Percentiles rank a stretch among this genome's conserved stretches.
Conservation (phyloP, 352 stramenopile species). For the Phytophthora litchii region DNA sequence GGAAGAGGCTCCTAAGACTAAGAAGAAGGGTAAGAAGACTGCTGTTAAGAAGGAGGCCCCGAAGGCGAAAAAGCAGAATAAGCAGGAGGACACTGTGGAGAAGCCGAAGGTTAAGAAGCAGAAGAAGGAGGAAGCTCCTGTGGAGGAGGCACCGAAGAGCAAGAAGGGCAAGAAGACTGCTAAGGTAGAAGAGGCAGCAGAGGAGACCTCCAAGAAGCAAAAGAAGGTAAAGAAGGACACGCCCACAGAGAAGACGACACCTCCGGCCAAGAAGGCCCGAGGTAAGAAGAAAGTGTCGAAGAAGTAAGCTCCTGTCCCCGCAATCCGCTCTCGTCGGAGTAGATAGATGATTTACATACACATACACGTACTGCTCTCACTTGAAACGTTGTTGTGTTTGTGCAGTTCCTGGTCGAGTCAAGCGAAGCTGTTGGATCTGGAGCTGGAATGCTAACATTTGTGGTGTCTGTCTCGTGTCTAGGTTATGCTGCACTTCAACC, state of each 20-base stretch:
- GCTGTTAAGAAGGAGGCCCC: neutral
- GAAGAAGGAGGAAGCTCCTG: slow-evolving; percentile 37
- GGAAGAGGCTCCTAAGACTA: slow-evolving; percentile 21
- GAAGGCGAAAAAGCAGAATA: slow-evolving; percentile 33
- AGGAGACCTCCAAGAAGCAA: slow-evolving; percentile 22
- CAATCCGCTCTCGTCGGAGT: slow-evolving; percentile 17
- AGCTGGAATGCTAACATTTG: too few species aligned
- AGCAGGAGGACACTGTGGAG: slow-evolving; percentile 26
- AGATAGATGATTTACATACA: slow-evolving; percentile 45
- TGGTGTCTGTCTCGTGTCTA: neutral
- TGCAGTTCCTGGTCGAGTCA: neutral
- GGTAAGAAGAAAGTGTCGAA: slow-evolving; percentile 37
- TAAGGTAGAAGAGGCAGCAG: slow-evolving; percentile 23
- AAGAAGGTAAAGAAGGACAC: slow-evolving; percentile 19
- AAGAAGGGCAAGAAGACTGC: slow-evolving; percentile 29
- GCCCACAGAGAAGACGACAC: slow-evolving; percentile 14
- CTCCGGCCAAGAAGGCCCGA: slow-evolving; percentile 27
- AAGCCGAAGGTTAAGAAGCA: slow-evolving; percentile 33
- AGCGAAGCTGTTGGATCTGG: too few species aligned
- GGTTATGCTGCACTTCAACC: slow-evolving; percentile 4
- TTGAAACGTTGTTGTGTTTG: neutral
- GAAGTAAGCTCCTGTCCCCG: slow-evolving; percentile 29
- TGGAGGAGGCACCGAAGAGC: slow-evolving; percentile 12
- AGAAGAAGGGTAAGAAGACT: slow-evolving; percentile 35
- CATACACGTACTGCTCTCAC: slow-evolving; percentile 32